These are phyloP conservation scores for Cephalotrichum gorgonifer DNA, from an alignment of 2,329 filamentous ascomycete genomes.

Conservation along the genomic window DNA sequence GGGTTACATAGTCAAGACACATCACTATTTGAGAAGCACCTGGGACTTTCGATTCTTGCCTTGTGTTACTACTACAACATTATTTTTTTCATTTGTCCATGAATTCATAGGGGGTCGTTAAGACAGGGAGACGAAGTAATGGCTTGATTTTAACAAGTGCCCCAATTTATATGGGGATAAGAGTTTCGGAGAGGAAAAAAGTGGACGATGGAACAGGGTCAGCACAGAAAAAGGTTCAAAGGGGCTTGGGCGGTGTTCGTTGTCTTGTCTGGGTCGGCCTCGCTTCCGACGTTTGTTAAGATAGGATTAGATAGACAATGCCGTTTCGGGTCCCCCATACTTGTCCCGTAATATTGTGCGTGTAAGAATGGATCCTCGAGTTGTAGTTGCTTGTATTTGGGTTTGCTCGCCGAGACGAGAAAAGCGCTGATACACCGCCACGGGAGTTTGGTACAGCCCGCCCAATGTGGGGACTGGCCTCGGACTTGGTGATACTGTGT, in stretches of 20 bases:
- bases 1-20: background rate
- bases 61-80: background rate
- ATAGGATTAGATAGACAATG: background rate
- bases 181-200: background rate
- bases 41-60: background rate
- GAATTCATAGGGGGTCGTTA: background rate
- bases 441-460: no score
- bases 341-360: background rate
- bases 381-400: background rate
- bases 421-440: no score
- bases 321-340: background rate
- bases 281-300: background rate
- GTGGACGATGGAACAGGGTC: no score
- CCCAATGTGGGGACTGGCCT: no score
- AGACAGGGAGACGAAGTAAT: background rate
- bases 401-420: no score
- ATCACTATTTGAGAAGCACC: background rate
- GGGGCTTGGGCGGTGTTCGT: background rate
- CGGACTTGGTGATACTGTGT: no score
- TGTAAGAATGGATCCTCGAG: background rate
- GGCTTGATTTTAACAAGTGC: background rate
- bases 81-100: background rate
- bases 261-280: background rate
- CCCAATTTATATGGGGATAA: background rate
- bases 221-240: background rate